Base-by-base conservation (phyloP, 805 yeast species). In the Kuraishia cidri region DNA sequence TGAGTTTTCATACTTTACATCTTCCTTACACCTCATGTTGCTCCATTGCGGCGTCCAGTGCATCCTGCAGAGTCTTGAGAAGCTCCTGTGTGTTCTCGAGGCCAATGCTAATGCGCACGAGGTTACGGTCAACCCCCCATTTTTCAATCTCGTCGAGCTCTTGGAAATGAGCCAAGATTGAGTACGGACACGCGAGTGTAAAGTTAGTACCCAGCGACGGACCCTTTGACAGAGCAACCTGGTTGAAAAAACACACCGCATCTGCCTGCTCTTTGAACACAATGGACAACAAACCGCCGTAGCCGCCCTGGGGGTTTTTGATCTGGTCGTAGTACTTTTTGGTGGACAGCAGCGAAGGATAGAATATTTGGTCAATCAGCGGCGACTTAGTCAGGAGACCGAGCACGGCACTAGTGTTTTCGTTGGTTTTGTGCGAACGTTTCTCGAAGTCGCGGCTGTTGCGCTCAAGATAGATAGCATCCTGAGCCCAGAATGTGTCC, bases 191-290 rank as follows among this genome's bases (percentile, higher is more conserved):
- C 4, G 87, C 87, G 44, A 87, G 62, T 0, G 94, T 80, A 60
- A 85, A 84, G 56, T 83, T 87, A 1, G 95, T 85, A 9, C 96
- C 96, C 43, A 87, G 66, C 11, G 92, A 79, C 3, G 96, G 96
- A 2, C 96, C 95, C 58, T 88, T 88, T 38, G 85, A 81, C 39
- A 82, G 56, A 31, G 67, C 61, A 24, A 76, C 69, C 5, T 72
- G 64, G 54, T 88, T 76, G 60, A 81, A 88, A 53, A 87, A 88
- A n/a, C 60, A 60, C 24, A 67, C 65, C 0, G 95, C 94, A 42
- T 72, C 75, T 14, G 63, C 60, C 7, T 79, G 73, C 4, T 73
- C 66, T 33, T 72, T 56, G 57, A 88, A 84, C 8, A 80, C 69
- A 29, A 88, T 57, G 4, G 94, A 82, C 19, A 88, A 64, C 34